Evolutionary conservation across 2,329 filamentous ascomycete genomes (phyloP), one percentile per base, ranked within the genome.

Genomic region (Basipetospora sp.): DNA sequence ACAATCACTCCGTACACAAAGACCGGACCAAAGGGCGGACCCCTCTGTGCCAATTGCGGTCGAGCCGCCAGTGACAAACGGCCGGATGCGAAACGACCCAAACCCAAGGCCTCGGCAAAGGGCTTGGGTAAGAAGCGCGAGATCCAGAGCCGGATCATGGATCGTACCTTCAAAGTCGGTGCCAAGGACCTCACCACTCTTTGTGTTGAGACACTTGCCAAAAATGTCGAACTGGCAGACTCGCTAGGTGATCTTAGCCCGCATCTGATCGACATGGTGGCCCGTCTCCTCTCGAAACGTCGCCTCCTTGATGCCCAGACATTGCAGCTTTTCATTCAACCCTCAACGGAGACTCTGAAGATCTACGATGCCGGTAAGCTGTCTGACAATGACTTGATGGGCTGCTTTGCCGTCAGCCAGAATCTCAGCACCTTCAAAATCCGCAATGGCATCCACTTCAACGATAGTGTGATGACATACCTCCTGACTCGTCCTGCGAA

Each of bases 1-100:
- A 94, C 85, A 0, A 87, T 96, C 31, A 94, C 88, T 0, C 71
- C 84, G 1, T 94, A 94, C 59, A 86, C 80, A 44, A 80, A 85
- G 45, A 71, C 77, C 19, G 85, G 82, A 1, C 80, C 83, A 1
- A 67, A 80, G n/a, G 87, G 87, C 4, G 85, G 85, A 13, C 64
- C 96, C n/a, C 64, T 94, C 2, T 96, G 88, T 53, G 67, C 69
- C 3, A 75, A 81, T 16, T 96, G 88, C 50, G 80, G 83, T 16
- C 86, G 80, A 49, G 73, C 83, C 43, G 57, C 81, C 36, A 78
- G 82, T 40, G 78, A 80, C 60, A 65, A 15, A 60, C 65, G 20
- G 50, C 52, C n/a, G 39, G 37, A 35, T n/a, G 19, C 14, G 10
- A 30, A 49, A 1, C 51, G 52, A 8, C 50, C 49, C 2, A 55